These are phyloP conservation scores for Rhizodiscina lignyota DNA, from an alignment of 495 filamentous ascomycete genomes.

Conservation along the genomic window DNA sequence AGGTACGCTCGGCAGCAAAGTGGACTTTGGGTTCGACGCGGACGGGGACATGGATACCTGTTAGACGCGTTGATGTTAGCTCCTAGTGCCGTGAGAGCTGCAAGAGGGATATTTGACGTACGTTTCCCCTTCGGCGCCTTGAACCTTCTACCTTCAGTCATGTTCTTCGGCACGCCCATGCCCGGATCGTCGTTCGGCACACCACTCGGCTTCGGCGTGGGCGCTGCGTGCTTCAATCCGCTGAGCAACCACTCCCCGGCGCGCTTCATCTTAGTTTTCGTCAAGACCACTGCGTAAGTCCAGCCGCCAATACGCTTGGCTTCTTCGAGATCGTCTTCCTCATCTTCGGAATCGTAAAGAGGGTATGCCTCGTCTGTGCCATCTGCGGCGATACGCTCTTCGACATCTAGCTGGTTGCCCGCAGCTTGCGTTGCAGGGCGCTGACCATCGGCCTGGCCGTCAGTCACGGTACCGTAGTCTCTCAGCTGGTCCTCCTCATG, in stretches of 20 bases:
- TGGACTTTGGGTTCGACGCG: slow-evolving; percentile 96
- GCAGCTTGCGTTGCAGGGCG: slow-evolving; percentile 18
- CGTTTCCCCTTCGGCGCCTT: slow-evolving; percentile 80
- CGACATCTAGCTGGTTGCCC: slow-evolving; percentile 46
- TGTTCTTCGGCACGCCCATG: slow-evolving; percentile 26
- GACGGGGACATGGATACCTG: slow-evolving; percentile 81
- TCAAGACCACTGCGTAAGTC: slow-evolving; percentile 28
- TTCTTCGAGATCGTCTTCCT: slow-evolving; percentile 57
- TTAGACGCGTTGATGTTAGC: too few relatives aligned
- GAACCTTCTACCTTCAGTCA: slow-evolving; percentile 48
- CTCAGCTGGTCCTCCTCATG: slow-evolving; percentile 29
- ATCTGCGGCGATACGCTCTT: slow-evolving; percentile 52
- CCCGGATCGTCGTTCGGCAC: slow-evolving; percentile 36
- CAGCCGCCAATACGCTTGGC: slow-evolving; percentile 55
- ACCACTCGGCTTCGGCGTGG: slow-evolving; percentile 41
- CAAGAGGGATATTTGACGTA: slow-evolving; percentile 19
- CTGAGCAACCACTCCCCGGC: slow-evolving; percentile 20
- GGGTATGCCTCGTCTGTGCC: slow-evolving; percentile 53
- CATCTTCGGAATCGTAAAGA: slow-evolving; percentile 84
- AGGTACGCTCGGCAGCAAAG: slow-evolving; percentile 90
- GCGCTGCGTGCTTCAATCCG: slow-evolving; percentile 34
- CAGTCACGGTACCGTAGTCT: slow-evolving; percentile 21
- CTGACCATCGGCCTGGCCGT: slow-evolving; percentile 20
- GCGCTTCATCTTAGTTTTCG: slow-evolving; percentile 4
- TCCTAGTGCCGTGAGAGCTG: too few relatives aligned